A percentile compares a stretch with the other conserved stretches of the same genome.
phyloP scores from a whole-genome alignment of 805 yeast species.

The Ogataea ramenticola region DNA sequence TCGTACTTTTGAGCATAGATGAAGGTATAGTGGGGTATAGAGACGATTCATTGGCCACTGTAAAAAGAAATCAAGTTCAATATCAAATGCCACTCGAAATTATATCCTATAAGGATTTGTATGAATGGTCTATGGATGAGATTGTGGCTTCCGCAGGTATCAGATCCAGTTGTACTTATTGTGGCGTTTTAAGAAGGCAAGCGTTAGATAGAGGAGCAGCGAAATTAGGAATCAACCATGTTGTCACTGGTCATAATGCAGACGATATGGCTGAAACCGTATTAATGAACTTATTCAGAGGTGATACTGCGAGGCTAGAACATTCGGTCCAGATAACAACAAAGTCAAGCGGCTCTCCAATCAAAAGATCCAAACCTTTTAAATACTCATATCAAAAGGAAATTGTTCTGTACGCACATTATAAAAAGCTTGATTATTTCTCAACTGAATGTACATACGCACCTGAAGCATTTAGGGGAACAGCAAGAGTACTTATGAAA shows the following conservation, averaged over 20 bases:
- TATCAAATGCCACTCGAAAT: conserved; percentile 33
- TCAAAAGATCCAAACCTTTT: conserved; percentile 91
- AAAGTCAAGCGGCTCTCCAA: conserved; percentile 74
- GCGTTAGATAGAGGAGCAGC: conserved; percentile 95
- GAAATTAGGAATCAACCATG: conserved; percentile 76
- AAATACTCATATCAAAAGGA: conserved; percentile 96
- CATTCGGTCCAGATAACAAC: conserved; percentile 84
- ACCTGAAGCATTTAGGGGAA: conserved; percentile 97
- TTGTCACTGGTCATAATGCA: conserved; percentile 97
- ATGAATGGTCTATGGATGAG: conserved; percentile 98
- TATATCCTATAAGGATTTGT: conserved; percentile 77
- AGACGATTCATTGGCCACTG: conserved; percentile 96
- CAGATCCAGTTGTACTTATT: conserved; percentile 91
- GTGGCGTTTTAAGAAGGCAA: conserved; percentile 95
- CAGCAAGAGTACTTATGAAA: conserved; percentile 88
- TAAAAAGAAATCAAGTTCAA: conserved; percentile 84
- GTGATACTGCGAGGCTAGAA: conserved; percentile 92
- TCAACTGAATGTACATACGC: conserved; percentile 98
- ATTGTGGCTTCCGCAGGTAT: conserved; percentile 92
- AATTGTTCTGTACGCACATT: conserved; percentile 94
- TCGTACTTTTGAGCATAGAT: conserved; percentile 81
- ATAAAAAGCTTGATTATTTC: conserved; percentile 89
- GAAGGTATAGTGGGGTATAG: conserved; percentile 97
- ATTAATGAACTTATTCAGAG: conserved; percentile 86
- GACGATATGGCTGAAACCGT: conserved; percentile 99